Evolutionary conservation across 2,329 filamentous ascomycete species (phyloP).

Genomic region (Colletotrichum truncatum): DNA sequence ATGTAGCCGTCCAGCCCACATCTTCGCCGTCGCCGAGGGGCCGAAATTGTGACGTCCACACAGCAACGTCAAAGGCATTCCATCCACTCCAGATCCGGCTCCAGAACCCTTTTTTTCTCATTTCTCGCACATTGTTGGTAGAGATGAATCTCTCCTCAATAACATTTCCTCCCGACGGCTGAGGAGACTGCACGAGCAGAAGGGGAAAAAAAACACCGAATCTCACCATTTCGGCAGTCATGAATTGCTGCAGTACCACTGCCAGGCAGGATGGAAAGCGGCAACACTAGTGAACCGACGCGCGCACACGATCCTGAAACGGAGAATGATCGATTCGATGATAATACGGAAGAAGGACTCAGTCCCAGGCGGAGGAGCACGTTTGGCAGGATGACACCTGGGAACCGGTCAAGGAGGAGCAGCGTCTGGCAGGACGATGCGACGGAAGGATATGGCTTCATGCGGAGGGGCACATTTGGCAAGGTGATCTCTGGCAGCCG

Average conservation of each 20-base stretch:
- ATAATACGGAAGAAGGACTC: not conserved
- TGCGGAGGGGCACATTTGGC: too few species aligned
- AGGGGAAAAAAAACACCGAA: not conserved
- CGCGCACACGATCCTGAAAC: not conserved
- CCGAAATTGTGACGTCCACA: slow-evolving; percentile 9
- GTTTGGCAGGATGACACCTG: not conserved
- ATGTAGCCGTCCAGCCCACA: not conserved
- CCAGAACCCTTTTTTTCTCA: not conserved
- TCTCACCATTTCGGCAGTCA: not conserved
- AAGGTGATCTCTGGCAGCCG: too few species aligned
- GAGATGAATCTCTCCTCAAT: not conserved
- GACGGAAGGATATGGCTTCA: slow-evolving; percentile 44
- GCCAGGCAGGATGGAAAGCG: slow-evolving; percentile 11
- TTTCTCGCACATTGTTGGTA: not conserved
- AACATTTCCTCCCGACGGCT: not conserved
- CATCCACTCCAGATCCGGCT: not conserved
- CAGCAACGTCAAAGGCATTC: not conserved
- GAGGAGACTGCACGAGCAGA: not conserved
- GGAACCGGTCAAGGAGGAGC: not conserved
- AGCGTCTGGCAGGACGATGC: slow-evolving; percentile 34
- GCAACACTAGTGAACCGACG: not conserved
- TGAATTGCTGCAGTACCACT: not conserved
- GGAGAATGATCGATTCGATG: not conserved
- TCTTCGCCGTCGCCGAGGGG: too few species aligned
- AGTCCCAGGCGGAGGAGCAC: not conserved